These are phyloP conservation scores for Hydnum rufescens DNA, from an alignment of 768 basidiomycete genomes.

Conservation along the genomic window DNA sequence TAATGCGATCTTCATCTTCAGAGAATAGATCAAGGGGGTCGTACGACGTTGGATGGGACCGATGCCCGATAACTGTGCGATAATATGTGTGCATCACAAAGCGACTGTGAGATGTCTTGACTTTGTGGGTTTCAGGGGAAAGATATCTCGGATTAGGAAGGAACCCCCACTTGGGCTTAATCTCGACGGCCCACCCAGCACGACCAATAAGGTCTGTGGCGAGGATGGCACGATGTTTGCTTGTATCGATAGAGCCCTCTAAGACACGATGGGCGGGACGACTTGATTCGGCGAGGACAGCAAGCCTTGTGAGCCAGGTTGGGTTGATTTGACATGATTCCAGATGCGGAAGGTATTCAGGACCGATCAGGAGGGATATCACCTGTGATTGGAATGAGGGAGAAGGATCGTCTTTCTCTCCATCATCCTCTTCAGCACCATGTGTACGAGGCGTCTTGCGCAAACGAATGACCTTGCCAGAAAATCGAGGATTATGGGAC, in stretches of 20 bases:
- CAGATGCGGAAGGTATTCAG: conserved; percentile 36
- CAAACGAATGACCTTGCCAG: conserved; percentile 54
- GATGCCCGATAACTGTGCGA: conserved; percentile 22
- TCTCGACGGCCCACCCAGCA: not conserved
- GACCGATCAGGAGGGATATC: conserved; percentile 44
- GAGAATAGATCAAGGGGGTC: conserved; percentile 90
- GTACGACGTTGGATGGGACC: conserved; percentile 29
- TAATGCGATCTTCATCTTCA: conserved; percentile 35
- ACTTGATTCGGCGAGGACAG: conserved; percentile 23
- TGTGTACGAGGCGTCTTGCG: conserved; percentile 29
- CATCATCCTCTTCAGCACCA: conserved; percentile 7
- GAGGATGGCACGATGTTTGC: conserved; percentile 37
- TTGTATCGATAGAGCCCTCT: conserved; percentile 39
- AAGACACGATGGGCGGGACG: conserved; percentile 38
- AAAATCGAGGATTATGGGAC: conserved; percentile 27
- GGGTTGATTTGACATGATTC: conserved; percentile 26
- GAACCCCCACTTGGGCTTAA: conserved; percentile 95
- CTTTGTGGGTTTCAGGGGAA: conserved; percentile 30
- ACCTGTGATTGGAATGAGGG: conserved; percentile 42
- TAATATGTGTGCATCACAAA: conserved; percentile 75
- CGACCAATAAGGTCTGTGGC: conserved; percentile 52
- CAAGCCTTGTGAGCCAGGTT: conserved; percentile 42
- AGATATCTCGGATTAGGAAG: conserved; percentile 45
- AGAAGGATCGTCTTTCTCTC: conserved; percentile 23
- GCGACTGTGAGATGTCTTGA: conserved; percentile 62